Evolutionary conservation across 1,284 basidiomycete genomes (phyloP).

Genomic region (Cryptococcus jaspeensis): DNA sequence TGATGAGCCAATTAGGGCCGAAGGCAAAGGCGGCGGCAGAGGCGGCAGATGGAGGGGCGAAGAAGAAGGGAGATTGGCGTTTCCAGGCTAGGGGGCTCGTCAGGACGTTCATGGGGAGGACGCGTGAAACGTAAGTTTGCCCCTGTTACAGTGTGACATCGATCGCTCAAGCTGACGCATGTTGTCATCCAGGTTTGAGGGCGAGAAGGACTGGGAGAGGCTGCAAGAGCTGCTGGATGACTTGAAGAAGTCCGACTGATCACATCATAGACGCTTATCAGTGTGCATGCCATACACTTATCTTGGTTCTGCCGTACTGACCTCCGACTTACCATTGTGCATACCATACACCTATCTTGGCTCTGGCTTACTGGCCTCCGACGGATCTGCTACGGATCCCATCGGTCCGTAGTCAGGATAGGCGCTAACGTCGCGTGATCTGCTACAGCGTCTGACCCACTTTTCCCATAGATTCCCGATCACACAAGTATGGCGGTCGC

Average conservation of each 20-base stretch:
- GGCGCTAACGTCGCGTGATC: too few relatives aligned
- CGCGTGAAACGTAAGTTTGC: conserved; percentile 49
- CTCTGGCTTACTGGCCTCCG: too few relatives aligned
- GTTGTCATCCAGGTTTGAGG: conserved; percentile 61
- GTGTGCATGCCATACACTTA: too few relatives aligned
- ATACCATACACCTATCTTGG: too few relatives aligned
- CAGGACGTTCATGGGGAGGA: conserved; percentile 76
- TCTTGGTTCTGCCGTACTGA: too few relatives aligned
- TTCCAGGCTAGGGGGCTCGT: conserved; percentile 85
- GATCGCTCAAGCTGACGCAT: not conserved
- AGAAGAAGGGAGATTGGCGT: conserved; percentile 63
- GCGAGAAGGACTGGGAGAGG: conserved; percentile 76
- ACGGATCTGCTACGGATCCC: too few relatives aligned
- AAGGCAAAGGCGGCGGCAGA: conserved; percentile 51
- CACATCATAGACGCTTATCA: not conserved
- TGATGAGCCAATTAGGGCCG: conserved; percentile 77
- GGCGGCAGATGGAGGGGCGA: conserved; percentile 30
- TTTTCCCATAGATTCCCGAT: too few relatives aligned
- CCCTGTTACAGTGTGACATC: not conserved
- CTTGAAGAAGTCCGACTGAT: conserved; percentile 40
- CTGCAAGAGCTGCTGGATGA: conserved; percentile 60
- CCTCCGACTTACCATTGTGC: too few relatives aligned
- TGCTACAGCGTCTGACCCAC: too few relatives aligned
- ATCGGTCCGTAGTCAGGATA: too few relatives aligned
- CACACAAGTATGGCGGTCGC: too few relatives aligned